Base-by-base conservation (phyloP, 75 land plant species). In the Chamaecyparis obtusa region DNA sequence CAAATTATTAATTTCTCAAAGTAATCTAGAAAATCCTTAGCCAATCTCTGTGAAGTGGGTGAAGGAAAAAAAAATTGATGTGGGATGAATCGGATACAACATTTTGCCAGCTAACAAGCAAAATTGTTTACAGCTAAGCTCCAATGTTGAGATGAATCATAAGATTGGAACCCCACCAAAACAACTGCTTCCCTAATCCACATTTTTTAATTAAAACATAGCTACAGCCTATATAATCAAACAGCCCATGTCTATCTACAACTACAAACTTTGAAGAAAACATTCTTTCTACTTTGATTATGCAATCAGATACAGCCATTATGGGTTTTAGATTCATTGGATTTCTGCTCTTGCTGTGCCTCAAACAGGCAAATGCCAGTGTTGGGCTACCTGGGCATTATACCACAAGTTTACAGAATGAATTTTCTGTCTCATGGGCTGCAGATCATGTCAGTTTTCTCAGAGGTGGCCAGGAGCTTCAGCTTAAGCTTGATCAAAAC, bases 401-500 rank as follows among this genome's bases (percentile, higher is more conserved):
- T 71, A 30, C 75, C 49, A 80, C 30, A 24, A 44, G 13, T 3
- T 4, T 78, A 16, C 27, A 78, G 17, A 78, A 37, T 19, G 81
- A 78, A 5, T 78, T 78, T 9, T 78, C 41, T 39, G 81, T 78
- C 6, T 41, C 81, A 17, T 78, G 81, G 81, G 81, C 48, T 78
- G 44, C 81, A 41, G 81, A 78, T 41, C 81, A 78, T 78, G 81
- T 78, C 1, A 17, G 17, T 8, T 78, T 78, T 8, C 24, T 78
- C 43, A 39, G 36, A 19, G 81, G 81, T 41, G 81, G 81, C 27
- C 81, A 78, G 24, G 81, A 78, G 81, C 81, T 78, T 27, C 81
- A 78, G 15, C 81, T 78, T 37, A 78, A 16, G 41, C 81, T 78
- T 19, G 81, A 78, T 19, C 81, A 78, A 41, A 19, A 6, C 1